Percentiles rank a stretch among this genome's conserved stretches.
phyloP scores from a whole-genome alignment of 2,329 filamentous ascomycete genomes.

The Penicillium glabrum region DNA sequence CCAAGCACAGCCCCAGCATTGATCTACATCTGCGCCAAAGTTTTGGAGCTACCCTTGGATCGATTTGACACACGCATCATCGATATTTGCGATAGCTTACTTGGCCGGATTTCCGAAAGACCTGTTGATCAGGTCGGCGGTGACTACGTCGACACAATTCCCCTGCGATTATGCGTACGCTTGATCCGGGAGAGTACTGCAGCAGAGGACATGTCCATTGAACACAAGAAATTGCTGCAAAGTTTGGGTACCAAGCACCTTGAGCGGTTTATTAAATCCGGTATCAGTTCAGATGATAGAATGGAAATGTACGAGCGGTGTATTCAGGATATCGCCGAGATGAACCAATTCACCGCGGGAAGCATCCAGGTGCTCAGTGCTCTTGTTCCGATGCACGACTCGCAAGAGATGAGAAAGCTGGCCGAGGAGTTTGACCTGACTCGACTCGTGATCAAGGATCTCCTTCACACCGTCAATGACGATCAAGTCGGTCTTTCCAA shows the following conservation, averaged over 20 bases:
- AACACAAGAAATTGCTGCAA: slow-evolving; percentile 63
- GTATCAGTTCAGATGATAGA: slow-evolving; percentile 58
- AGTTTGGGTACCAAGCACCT: slow-evolving; percentile 63
- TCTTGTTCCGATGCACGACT: slow-evolving; percentile 42
- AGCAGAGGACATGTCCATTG: slow-evolving; percentile 52
- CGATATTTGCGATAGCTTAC: slow-evolving; percentile 59
- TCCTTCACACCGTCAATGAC: slow-evolving; percentile 56
- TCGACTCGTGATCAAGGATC: slow-evolving; percentile 62
- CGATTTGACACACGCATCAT: slow-evolving; percentile 63
- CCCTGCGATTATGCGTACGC: slow-evolving; percentile 61
- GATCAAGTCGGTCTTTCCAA: slow-evolving; percentile 45
- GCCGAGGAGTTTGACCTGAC: slow-evolving; percentile 63
- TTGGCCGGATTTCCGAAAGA: slow-evolving; percentile 48
- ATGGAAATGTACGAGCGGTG: slow-evolving; percentile 65
- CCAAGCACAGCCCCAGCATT: slow-evolving; percentile 46
- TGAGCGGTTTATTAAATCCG: slow-evolving; percentile 57
- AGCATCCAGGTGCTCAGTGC: slow-evolving; percentile 67
- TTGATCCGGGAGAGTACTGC: slow-evolving; percentile 71
- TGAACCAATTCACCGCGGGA: slow-evolving; percentile 65
- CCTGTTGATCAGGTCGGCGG: slow-evolving; percentile 27
- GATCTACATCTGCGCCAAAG: slow-evolving; percentile 69
- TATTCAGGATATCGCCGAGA: slow-evolving; percentile 65
- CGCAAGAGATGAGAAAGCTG: slow-evolving; percentile 57
- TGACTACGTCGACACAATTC: slow-evolving; percentile 40
- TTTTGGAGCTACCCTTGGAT: slow-evolving; percentile 63